Percentiles rank a stretch among this genome's conserved stretches.
Conservation (phyloP, 2,329 filamentous ascomycete genomes). For the Ophiocordyceps camponoti-floridani region DNA sequence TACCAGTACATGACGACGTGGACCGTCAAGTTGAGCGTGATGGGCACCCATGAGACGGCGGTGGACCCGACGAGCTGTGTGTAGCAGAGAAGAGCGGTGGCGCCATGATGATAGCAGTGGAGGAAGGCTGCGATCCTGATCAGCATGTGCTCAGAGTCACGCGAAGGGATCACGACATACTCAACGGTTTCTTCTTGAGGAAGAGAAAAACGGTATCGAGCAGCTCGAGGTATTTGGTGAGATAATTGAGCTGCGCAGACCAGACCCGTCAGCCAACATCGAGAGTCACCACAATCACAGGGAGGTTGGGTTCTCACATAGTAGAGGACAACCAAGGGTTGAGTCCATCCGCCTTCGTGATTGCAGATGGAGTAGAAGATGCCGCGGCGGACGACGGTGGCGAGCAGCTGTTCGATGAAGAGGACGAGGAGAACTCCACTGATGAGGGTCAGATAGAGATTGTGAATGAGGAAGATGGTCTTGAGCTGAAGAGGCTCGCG, state of each 20-base stretch:
- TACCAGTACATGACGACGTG: slow-evolving; percentile 99
- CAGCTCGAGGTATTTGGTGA: slow-evolving; percentile 94
- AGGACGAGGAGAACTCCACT: slow-evolving; percentile 65
- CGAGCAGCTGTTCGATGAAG: slow-evolving; percentile 80
- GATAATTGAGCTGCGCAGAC: slow-evolving; percentile 76
- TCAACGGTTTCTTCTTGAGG: slow-evolving; percentile 98
- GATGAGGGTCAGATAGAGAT: slow-evolving; percentile 80
- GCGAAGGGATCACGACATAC: slow-evolving; percentile 8
- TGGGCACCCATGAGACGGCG: slow-evolving; percentile 86
- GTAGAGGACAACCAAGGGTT: slow-evolving; percentile 84
- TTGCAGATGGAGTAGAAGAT: slow-evolving; percentile 83
- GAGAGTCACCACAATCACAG: neutral
- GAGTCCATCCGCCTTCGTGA: slow-evolving; percentile 71
- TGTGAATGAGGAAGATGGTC: slow-evolving; percentile 85
- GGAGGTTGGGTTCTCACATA: slow-evolving; percentile 41
- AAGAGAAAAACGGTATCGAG: slow-evolving; percentile 93
- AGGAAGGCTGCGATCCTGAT: slow-evolving; percentile 53
- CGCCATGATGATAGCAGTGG: slow-evolving; percentile 97
- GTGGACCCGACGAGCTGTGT: slow-evolving; percentile 89
- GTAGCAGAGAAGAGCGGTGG: slow-evolving; percentile 93
- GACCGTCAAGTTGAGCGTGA: slow-evolving; percentile 79
- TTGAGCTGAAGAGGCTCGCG: slow-evolving; percentile 75
- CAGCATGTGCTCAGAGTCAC: slow-evolving; percentile 8
- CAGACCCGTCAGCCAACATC: slow-evolving; percentile 17
- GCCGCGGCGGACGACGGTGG: slow-evolving; percentile 62